Evolutionary conservation across 2,329 filamentous ascomycete species (phyloP).

Genomic region (Stagonosporopsis vannaccii): DNA sequence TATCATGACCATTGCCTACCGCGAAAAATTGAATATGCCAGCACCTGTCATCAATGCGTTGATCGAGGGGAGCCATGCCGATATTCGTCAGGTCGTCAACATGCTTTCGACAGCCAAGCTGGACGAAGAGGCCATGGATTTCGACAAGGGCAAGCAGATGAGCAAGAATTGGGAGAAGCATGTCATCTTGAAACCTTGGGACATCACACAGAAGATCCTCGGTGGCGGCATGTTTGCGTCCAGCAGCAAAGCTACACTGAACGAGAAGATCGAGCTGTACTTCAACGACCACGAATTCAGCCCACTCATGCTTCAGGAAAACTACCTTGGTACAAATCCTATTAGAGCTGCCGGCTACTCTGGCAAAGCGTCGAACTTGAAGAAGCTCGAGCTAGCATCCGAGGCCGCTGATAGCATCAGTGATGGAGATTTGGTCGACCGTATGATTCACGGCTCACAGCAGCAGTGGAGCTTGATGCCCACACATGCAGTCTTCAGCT

Average conservation of each 20-base stretch:
- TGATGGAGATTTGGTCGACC: constrained; percentile 92
- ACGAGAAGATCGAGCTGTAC: constrained; percentile 98
- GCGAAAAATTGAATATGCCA: constrained; percentile 88
- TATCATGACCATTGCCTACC: constrained; percentile 93
- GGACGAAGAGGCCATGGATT: constrained; percentile 80
- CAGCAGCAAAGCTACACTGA: constrained; percentile 83
- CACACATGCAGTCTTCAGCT: constrained; percentile 92
- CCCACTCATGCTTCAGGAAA: constrained; percentile 97
- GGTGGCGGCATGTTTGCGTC: constrained; percentile 84
- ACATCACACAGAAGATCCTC: constrained; percentile 93
- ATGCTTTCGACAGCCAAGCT: constrained; percentile 96
- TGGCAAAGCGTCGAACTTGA: constrained; percentile 75
- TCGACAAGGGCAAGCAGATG: constrained; percentile 88
- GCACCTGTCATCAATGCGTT: constrained; percentile 85
- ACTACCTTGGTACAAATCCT: constrained; percentile 88
- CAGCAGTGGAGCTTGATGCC: constrained; percentile 99
- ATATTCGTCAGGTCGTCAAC: constrained; percentile 98
- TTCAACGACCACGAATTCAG: constrained; percentile 99
- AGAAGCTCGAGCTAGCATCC: constrained; percentile 84
- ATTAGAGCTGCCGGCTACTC: constrained; percentile 67
- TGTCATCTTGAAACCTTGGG: constrained; percentile 95
- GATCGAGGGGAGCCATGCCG: constrained; percentile 93
- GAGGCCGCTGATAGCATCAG: constrained; percentile 94
- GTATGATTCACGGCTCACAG: constrained; percentile 98
- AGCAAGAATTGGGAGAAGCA: constrained; percentile 99